A percentile compares a stretch with the other conserved stretches of the same genome.
Conservation (phyloP, 2,329 filamentous ascomycete genomes). For the Apiospora aurea region DNA sequence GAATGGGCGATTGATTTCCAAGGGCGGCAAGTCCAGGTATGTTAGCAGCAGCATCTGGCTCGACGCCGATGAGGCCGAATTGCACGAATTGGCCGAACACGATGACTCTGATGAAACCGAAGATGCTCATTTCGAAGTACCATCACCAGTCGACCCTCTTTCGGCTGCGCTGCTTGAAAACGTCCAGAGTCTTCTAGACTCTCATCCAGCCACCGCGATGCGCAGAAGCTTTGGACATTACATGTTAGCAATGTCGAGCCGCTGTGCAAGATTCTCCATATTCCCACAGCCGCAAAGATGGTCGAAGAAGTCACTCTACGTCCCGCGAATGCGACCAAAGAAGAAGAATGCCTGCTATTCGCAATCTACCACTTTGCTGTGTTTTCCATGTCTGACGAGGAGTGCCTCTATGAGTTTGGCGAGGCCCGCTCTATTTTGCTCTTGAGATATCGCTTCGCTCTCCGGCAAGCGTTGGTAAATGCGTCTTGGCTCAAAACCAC, state of each 20-base stretch:
- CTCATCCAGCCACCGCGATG: too few relatives aligned
- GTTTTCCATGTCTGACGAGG: conserved; percentile 49
- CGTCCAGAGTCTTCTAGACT: too few relatives aligned
- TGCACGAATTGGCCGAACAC: conserved; percentile 33
- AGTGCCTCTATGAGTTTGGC: conserved; percentile 47
- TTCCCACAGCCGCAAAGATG: conserved; percentile 35
- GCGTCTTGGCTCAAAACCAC: conserved; percentile 58
- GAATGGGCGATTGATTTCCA: conserved; percentile 35
- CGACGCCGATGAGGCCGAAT: conserved; percentile 37
- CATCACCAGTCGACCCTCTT: too few relatives aligned
- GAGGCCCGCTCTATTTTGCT: conserved; percentile 45
- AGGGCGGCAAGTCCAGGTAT: conserved; percentile 48
- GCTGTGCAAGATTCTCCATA: conserved; percentile 37
- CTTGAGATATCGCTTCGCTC: conserved; percentile 48
- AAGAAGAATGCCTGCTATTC: conserved; percentile 50
- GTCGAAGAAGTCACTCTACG: conserved; percentile 30
- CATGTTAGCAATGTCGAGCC: conserved; percentile 37
- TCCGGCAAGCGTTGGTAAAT: conserved; percentile 56
- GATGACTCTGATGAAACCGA: conserved; percentile 39
- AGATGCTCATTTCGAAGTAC: too few relatives aligned
- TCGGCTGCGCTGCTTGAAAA: too few relatives aligned
- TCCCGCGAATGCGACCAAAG: conserved; percentile 35
- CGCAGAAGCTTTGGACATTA: conserved; percentile 36
- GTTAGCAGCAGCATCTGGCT: conserved; percentile 46
- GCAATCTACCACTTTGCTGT: conserved; percentile 50